phyloP scores from a whole-genome alignment of 208 protist genomes.

The Herpetomonas samuelpessoai region DNA sequence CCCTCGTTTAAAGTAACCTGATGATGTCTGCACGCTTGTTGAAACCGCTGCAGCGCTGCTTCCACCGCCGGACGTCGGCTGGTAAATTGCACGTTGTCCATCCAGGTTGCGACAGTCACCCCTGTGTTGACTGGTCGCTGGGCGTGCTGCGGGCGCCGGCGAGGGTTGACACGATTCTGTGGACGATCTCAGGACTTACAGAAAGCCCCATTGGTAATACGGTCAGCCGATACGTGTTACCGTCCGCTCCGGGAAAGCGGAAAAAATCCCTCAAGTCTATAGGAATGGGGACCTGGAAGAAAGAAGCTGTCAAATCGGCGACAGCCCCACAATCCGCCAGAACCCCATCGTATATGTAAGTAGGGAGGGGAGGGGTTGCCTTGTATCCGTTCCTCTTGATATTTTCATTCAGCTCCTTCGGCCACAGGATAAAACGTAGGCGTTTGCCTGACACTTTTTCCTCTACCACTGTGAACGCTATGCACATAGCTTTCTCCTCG shows the following conservation, averaged over 20 bases:
- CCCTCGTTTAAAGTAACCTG: not conserved
- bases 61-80: not conserved
- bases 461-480: conserved; percentile 14
- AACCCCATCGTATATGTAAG: conserved; percentile 1
- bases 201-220: conserved; percentile 1
- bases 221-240: not conserved
- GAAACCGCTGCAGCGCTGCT: not conserved
- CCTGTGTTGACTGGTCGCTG: not conserved
- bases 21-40: not conserved
- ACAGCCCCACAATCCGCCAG: conserved; percentile 11
- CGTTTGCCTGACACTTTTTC: conserved; percentile 12
- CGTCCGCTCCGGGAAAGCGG: not conserved
- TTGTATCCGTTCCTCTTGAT: conserved; percentile 10
- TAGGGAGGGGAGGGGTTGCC: not conserved
- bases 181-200: conserved; percentile 1
- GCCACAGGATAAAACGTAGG: conserved; percentile 18
- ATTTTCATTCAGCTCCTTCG: conserved; percentile 11
- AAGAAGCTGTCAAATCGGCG: conserved; percentile 15
- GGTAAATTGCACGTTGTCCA: conserved; percentile 1
- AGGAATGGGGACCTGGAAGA: conserved; percentile 16
- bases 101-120: not conserved
- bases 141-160: conserved; percentile 1
- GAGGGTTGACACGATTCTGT: not conserved
- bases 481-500: not conserved
- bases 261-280: conserved; percentile 4